A percentile compares a stretch with the other conserved stretches of the same genome.
Conservation (phyloP, 2,329 filamentous ascomycete species). For the Sporothrix inflata region DNA sequence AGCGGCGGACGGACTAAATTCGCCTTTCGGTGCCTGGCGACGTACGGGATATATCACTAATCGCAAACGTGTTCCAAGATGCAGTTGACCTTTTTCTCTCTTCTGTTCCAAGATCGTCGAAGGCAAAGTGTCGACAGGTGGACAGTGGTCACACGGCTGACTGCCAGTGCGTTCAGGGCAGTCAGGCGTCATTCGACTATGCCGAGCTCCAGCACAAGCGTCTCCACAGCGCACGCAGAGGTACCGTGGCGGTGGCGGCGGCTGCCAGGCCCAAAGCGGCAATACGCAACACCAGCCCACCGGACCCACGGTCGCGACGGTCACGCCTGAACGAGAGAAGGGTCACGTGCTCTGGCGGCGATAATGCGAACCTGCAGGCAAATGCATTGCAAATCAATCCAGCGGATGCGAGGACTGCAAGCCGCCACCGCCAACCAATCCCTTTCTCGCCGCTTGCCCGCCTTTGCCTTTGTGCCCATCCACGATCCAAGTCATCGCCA, state of each 20-base stretch:
- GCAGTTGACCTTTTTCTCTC: not conserved
- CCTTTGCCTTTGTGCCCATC: constrained; percentile 27
- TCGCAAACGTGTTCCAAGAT: not conserved
- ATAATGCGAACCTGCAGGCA: too few relatives aligned
- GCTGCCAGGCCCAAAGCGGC: not conserved
- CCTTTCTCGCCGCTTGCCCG: constrained; percentile 10
- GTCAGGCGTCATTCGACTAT: not conserved
- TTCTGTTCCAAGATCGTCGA: not conserved
- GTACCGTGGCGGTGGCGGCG: not conserved
- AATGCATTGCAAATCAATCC: constrained; percentile 8
- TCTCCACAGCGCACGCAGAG: not conserved
- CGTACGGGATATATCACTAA: not conserved
- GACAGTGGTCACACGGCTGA: not conserved
- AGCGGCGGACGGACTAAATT: not conserved
- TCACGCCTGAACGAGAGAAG: not conserved
- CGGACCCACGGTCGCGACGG: too few relatives aligned
- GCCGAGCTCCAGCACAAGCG: not conserved
- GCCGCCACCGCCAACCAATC: constrained; percentile 25
- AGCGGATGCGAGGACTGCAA: not conserved
- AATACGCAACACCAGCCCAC: too few relatives aligned
- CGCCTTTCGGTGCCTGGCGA: not conserved
- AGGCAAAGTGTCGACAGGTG: not conserved
- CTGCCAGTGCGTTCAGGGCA: not conserved
- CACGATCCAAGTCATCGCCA: constrained; percentile 20
- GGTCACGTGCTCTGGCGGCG: constrained; percentile 15